Base-by-base conservation (phyloP, 257 asterid genomes). In the Penstemon barbatus region DNA sequence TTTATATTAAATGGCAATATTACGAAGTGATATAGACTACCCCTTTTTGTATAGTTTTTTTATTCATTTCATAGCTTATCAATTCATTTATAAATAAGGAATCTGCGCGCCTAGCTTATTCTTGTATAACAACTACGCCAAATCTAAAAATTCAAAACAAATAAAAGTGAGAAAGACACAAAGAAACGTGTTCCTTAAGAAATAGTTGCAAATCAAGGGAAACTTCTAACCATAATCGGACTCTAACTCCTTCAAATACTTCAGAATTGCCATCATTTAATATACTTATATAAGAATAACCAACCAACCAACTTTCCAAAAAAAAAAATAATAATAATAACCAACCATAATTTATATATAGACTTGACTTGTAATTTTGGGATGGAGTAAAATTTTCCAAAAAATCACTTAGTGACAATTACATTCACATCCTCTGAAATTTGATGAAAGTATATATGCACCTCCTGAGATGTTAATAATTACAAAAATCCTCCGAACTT, bases 81-180 rank as follows among this genome's bases (percentile, higher is more conserved):
- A 56, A 76, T 66, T 59, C 57, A 76, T 70, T 61, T 66, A 44
- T 68, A 43, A 43, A 53, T 3, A 49, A 25, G 65, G 77, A 61
- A 74, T 74, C 77, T 66, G 51, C 18, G 18, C 18, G 18, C 71
- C 43, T 2, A 62, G 61, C 68, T 61, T 71, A 70, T 74, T 71
- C 79, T 61, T 70, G 50, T 39, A 70, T 61, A 19, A 46, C 18
- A 39, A 76, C 57, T 59, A 71, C 76, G 66, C 42, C 18, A 13
- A 43, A 57, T 58, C 52, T 39, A 6, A 63, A 55, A 66, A 33
- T 11, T 1, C 5, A 36, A 60, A 41, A 6, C 4, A 44, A 19
- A 53, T n/a, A 3, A 55, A 8, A 48, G 6, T 4, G 40, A 8
- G 8, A 50, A 15, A 7, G 18, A 25, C 2, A 25, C 2, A 46